phyloP scores from a whole-genome alignment of 768 basidiomycete species.

The Ephemerocybe angulata region DNA sequence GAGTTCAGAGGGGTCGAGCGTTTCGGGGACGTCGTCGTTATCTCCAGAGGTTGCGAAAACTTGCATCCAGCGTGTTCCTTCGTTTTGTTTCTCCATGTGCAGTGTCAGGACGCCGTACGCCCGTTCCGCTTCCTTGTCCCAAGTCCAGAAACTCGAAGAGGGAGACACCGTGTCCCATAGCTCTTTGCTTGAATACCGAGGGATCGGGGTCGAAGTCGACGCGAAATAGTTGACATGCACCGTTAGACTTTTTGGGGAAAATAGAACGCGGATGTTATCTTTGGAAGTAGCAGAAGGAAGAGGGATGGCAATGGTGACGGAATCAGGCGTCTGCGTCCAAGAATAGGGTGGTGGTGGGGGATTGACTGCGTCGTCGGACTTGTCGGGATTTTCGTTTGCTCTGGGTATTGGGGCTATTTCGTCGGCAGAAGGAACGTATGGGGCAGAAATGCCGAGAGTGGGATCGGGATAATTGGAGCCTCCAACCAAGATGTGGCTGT shows the following conservation, averaged over 20 bases:
- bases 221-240: slow-evolving; percentile 49
- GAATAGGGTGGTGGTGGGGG: slow-evolving; percentile 79
- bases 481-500: slow-evolving; percentile 55
- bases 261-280: slow-evolving; percentile 60
- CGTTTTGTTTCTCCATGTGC: slow-evolving; percentile 83
- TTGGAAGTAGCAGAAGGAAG: slow-evolving; percentile 69
- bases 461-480: slow-evolving; percentile 51
- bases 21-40: slow-evolving; percentile 78
- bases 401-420: slow-evolving; percentile 72
- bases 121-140: slow-evolving; percentile 73
- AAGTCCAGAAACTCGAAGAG: slow-evolving; percentile 88
- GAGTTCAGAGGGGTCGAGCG: slow-evolving; percentile 81
- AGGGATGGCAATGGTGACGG: slow-evolving; percentile 79
- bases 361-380: slow-evolving; percentile 16
- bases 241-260: slow-evolving; percentile 63
- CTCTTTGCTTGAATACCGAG: slow-evolving; percentile 55
- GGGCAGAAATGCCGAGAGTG: slow-evolving; percentile 24
- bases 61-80: slow-evolving; percentile 81
- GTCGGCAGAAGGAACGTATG: slow-evolving; percentile 58
- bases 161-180: slow-evolving; percentile 82
- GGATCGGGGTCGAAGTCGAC: slow-evolving; percentile 33
- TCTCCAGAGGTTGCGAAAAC: slow-evolving; percentile 60
- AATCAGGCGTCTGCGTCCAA: slow-evolving; percentile 87
- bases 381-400: slow-evolving; percentile 52
- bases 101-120: slow-evolving; percentile 71